Evolutionary conservation across 2,329 filamentous ascomycete genomes (phyloP).

Genomic region (Zymoseptoria pseudotritici): DNA sequence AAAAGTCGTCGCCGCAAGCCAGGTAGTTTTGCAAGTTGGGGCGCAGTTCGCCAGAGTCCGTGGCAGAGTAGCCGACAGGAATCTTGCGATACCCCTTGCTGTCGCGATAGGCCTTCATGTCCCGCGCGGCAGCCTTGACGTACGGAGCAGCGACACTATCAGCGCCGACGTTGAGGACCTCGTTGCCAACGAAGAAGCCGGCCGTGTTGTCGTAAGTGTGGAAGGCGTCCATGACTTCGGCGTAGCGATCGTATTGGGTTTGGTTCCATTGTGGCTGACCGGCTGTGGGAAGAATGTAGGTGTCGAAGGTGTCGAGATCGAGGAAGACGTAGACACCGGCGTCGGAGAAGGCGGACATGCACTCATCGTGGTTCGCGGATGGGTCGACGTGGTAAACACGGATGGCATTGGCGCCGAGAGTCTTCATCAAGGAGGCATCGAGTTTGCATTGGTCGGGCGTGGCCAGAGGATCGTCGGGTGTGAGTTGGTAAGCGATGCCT

Average conservation of each 20-base stretch:
- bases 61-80: conserved; percentile 79
- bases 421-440: conserved; percentile 71
- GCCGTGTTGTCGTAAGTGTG: conserved; percentile 70
- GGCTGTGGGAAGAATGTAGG: conserved; percentile 47
- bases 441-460: conserved; percentile 67
- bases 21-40: conserved; percentile 66
- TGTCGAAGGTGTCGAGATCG: conserved; percentile 70
- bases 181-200: conserved; percentile 83
- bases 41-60: conserved; percentile 66
- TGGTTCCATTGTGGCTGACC: conserved; percentile 62
- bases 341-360: conserved; percentile 73
- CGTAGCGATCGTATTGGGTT: conserved; percentile 61
- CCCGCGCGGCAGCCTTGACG: conserved; percentile 72
- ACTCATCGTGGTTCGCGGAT: conserved; percentile 61
- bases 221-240: conserved; percentile 69
- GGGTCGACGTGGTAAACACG: conserved; percentile 84
- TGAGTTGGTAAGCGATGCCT: conserved; percentile 40
- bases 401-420: conserved; percentile 73
- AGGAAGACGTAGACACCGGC: conserved; percentile 78
- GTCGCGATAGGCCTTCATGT: conserved; percentile 75
- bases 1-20: conserved; percentile 63
- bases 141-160: conserved; percentile 65
- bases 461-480: conserved; percentile 66
- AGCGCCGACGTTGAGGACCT: conserved; percentile 59
- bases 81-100: conserved; percentile 70